Evolutionary conservation across 208 protist species (phyloP).

Genomic region (Trypanosoma vivax): DNA sequence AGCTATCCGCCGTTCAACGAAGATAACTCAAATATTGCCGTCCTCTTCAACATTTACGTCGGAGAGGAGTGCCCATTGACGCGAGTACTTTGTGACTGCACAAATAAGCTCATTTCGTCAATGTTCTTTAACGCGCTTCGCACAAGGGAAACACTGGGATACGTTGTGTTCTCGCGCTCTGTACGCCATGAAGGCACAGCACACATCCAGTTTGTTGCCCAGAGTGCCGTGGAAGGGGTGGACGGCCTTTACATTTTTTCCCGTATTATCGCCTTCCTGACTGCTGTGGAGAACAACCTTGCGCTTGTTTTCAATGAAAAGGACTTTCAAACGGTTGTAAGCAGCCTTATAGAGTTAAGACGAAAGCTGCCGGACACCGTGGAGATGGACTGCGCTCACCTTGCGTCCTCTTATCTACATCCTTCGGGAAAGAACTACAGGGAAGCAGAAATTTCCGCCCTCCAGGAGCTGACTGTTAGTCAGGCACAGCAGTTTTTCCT

Average conservation of each 20-base stretch:
- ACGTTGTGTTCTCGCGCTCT: slow-evolving; percentile 46
- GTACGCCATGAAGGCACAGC: slow-evolving; percentile 14
- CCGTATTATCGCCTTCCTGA: slow-evolving; percentile 61
- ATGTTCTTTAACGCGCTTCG: slow-evolving; percentile 70
- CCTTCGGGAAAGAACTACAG: slow-evolving; percentile 23
- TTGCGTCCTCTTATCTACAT: slow-evolving; percentile 28
- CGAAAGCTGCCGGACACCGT: slow-evolving; percentile 49
- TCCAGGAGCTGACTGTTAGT: slow-evolving; percentile 23
- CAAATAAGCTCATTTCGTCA: slow-evolving; percentile 39
- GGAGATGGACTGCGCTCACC: slow-evolving; percentile 23
- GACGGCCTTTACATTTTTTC: slow-evolving; percentile 64
- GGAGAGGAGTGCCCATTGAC: slow-evolving; percentile 39
- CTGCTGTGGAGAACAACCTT: slow-evolving; percentile 34
- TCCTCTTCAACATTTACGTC: slow-evolving; percentile 42
- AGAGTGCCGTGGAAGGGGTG: slow-evolving; percentile 45
- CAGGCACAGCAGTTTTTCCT: slow-evolving; percentile 35
- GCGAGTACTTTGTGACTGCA: slow-evolving; percentile 27
- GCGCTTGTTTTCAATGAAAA: slow-evolving; percentile 28
- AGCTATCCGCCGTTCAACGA: slow-evolving; percentile 39
- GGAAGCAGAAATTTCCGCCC: slow-evolving; percentile 27
- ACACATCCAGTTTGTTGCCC: slow-evolving; percentile 45
- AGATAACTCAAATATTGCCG: slow-evolving; percentile 39
- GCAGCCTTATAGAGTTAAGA: slow-evolving; percentile 30
- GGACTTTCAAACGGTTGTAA: slow-evolving; percentile 29
- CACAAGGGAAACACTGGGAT: slow-evolving; percentile 74